phyloP scores from a whole-genome alignment of 2,329 filamentous ascomycete species.

The Penicillium sp. region DNA sequence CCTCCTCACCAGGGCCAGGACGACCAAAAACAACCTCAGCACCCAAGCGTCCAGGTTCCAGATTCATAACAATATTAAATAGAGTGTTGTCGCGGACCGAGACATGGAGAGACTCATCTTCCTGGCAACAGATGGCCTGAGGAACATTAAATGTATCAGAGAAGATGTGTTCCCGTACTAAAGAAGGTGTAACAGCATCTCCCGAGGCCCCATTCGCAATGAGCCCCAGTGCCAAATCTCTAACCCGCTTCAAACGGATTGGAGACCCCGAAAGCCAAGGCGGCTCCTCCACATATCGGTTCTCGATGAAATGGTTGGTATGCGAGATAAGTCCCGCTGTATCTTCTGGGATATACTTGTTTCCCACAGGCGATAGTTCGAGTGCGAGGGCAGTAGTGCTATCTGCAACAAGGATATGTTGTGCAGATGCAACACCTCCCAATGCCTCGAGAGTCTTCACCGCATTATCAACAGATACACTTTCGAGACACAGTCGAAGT shows the following conservation, averaged over 20 bases:
- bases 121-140: constrained; percentile 37
- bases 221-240: constrained; percentile 27
- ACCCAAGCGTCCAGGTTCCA: constrained; percentile 22
- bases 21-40: constrained; percentile 39
- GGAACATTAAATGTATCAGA: constrained; percentile 38
- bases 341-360: constrained; percentile 37
- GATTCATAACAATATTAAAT: constrained; percentile 40
- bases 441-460: constrained; percentile 45
- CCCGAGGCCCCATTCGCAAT: constrained; percentile 19
- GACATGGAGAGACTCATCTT: constrained; percentile 27
- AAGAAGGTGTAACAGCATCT: constrained; percentile 19
- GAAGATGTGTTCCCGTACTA: constrained; percentile 35
- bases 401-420: constrained; percentile 58
- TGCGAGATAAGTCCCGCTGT: constrained; percentile 39
- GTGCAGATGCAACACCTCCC: constrained; percentile 55
- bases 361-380: constrained; percentile 31
- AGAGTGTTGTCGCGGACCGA: constrained; percentile 33
- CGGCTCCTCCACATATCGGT: constrained; percentile 33
- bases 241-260: constrained; percentile 30
- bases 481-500: constrained; percentile 57
- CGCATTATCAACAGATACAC: constrained; percentile 48
- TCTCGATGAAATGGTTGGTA: constrained; percentile 47
- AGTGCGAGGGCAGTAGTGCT: constrained; percentile 27
- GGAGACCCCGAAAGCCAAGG: constrained; percentile 35
- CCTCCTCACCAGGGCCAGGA: constrained; percentile 29